Conservation (phyloP, 371 early-diverging fungal species). For the Mucor plumbeus region DNA sequence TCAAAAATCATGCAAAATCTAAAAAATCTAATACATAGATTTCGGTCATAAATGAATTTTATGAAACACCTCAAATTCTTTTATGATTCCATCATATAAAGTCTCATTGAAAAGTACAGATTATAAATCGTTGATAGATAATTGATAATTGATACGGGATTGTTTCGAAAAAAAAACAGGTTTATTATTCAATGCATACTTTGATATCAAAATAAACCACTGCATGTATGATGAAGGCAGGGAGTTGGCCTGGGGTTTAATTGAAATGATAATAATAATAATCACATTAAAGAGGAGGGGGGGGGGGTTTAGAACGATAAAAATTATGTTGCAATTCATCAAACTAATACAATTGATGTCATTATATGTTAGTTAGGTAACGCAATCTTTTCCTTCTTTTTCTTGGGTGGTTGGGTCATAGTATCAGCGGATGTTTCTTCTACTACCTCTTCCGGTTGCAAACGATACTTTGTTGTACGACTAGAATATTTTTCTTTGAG, state of each 20-base stretch:
- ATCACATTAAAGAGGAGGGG: neutral
- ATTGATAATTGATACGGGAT: neutral
- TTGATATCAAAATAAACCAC: neutral
- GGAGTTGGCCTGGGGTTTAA: conserved; percentile 4
- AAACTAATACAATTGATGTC: neutral
- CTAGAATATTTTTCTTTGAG: neutral
- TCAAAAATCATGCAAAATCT: conserved; percentile 3
- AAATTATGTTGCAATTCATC: neutral
- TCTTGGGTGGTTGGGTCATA: neutral
- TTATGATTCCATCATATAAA: neutral
- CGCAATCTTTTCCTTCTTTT: conserved; percentile 3
- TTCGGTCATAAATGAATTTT: neutral
- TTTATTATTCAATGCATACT: neutral
- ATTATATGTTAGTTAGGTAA: conserved; percentile 1
- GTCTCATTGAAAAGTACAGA: no score
- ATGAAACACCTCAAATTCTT: neutral
- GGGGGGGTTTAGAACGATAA: neutral
- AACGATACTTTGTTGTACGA: neutral
- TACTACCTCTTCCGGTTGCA: neutral
- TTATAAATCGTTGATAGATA: neutral
- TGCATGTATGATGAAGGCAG: neutral
- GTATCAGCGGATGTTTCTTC: neutral
- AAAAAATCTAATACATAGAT: neutral
- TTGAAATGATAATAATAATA: neutral
- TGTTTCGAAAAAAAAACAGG: neutral